These are phyloP conservation scores for Xylaria nigripes DNA, from an alignment of 495 filamentous ascomycete species.

Conservation along the genomic window DNA sequence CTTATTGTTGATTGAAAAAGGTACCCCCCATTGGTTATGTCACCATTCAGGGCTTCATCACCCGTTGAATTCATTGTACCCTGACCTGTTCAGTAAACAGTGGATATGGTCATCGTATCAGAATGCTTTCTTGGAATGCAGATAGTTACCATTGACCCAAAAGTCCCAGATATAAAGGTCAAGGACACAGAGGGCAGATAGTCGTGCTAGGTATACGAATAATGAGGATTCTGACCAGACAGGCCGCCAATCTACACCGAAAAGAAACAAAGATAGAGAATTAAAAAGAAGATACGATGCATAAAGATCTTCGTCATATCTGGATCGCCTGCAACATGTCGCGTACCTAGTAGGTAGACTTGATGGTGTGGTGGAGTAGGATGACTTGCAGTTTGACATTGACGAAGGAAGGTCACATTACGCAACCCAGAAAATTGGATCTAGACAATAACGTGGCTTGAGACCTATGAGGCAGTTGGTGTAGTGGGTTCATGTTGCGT, in stretches of 20 bases:
- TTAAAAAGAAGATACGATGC: background rate
- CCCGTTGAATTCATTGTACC: constrained; percentile 5
- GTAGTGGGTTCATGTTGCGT: constrained; percentile 3
- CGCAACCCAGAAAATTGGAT: constrained; percentile 24
- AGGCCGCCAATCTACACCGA: constrained; percentile 7
- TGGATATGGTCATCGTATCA: constrained; percentile 3
- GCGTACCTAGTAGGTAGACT: background rate
- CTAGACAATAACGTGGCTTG: constrained; percentile 18
- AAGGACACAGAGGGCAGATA: background rate
- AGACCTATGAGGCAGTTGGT: constrained; percentile 6
- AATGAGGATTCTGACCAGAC: background rate
- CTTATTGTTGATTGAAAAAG: background rate
- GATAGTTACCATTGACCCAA: background rate
- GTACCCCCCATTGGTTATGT: constrained; percentile 1
- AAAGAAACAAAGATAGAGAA: background rate
- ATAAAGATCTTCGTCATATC: constrained; percentile 1
- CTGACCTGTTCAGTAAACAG: background rate
- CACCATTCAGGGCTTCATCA: constrained; percentile 1
- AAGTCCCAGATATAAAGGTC: background rate
- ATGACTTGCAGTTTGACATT: constrained; percentile 15
- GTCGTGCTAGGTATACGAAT: background rate
- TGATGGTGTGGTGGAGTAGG: constrained; percentile 4
- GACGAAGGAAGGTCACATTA: constrained; percentile 16
- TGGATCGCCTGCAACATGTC: constrained; percentile 4
- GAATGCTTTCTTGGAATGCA: background rate